phyloP scores from a whole-genome alignment of 805 yeast genomes.

The Candida arabinofermentans region DNA sequence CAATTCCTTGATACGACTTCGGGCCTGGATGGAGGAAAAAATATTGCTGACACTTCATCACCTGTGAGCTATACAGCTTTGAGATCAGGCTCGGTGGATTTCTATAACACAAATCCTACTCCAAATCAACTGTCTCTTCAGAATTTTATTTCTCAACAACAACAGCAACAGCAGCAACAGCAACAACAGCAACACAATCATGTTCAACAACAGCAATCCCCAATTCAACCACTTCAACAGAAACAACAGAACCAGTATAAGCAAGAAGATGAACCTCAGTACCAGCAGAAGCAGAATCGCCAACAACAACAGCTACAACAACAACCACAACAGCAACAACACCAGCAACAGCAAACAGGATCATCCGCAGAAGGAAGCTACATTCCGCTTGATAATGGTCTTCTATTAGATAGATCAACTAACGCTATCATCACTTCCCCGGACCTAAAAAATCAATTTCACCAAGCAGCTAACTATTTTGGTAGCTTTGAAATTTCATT shows the following conservation, averaged over 20 bases:
- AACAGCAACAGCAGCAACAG: slow-evolving; percentile 7
- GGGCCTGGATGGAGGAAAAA: slow-evolving; percentile 10
- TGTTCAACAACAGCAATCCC: not conserved
- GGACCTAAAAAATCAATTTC: slow-evolving; percentile 47
- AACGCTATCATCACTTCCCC: slow-evolving; percentile 52
- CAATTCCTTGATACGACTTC: slow-evolving; percentile 17
- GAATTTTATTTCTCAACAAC: not conserved
- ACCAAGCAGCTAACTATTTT: slow-evolving; percentile 52
- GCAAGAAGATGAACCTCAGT: slow-evolving; percentile 3
- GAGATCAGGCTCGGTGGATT: slow-evolving; percentile 2
- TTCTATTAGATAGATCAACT: slow-evolving; percentile 49
- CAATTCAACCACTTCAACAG: not conserved
- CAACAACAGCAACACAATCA: not conserved
- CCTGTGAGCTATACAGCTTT: not conserved
- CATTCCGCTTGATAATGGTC: slow-evolving; percentile 55
- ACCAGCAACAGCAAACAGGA: slow-evolving; percentile 6
- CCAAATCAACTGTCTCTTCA: not conserved
- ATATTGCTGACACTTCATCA: slow-evolving; percentile 11
- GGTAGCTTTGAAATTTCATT: slow-evolving; percentile 38
- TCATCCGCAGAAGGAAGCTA: slow-evolving; percentile 8
- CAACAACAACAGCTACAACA: not conserved
- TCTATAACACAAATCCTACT: not conserved
- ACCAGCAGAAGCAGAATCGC: too few relatives aligned
- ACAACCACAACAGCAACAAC: too few relatives aligned
- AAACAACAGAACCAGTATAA: not conserved